Base-by-base conservation (phyloP, 306 rosid species). In the Lathyrus tuberosus region DNA sequence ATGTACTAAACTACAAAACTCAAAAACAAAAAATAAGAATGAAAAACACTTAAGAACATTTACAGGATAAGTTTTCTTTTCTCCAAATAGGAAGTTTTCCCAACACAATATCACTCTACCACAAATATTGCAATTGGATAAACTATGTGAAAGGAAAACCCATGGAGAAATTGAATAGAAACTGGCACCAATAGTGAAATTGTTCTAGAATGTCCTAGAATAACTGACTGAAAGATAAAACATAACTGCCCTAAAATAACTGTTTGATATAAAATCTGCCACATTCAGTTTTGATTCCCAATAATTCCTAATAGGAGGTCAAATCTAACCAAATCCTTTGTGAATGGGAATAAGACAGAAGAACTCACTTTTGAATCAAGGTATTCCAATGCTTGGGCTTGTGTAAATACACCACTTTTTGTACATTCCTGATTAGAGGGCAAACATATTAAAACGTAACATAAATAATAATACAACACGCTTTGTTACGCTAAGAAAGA, bases 301-400 rank as follows among this genome's bases (percentile, higher is more conserved):
- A 35, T 35, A 35, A 35, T 35, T 35, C 40, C 40, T 35, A 35
- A 35, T 6, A 35, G 40, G 40, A 35, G 40, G 40, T 35, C 10
- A 35, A 35, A 35, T 35, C 40, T 35, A 35, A 35, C 40, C 40
- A 35, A 35, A 35, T 62, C 33, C 30, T 12, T 63, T 42, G 20
- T n/a, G 47, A 67, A 47, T 60, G 43, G 62, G 10, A 48, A 79
- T n/a, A 73, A 49, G 37, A 80, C 62, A 56, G 31, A 61, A 73
- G 26, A 62, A 28, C 76, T 15, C 38, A 86, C 96, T 94, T 84
- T 84, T 80, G 92, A 62, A 70, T 88, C 96, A 46, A 92, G 92
- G 72, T 72, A 86, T 63, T 69, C 88, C 76, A 92, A 41, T 54
- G 98, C 98, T 79, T 92, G 90, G 62, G 86, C 83, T 76, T 67